Conservation (phyloP, 2,329 filamentous ascomycete species). For the Ophiostoma perfectum region DNA sequence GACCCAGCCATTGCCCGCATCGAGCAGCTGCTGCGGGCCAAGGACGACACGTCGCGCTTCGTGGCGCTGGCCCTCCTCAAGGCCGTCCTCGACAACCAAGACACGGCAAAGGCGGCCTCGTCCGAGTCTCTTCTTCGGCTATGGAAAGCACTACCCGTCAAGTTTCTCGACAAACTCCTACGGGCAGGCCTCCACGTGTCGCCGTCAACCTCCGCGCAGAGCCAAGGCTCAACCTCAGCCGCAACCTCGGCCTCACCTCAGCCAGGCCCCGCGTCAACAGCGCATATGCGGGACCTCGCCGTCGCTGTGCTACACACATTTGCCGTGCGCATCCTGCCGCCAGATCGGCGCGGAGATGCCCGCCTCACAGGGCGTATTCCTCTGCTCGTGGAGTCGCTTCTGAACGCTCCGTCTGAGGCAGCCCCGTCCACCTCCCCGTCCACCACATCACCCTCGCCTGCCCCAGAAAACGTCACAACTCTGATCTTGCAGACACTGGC, state of each 20-base stretch:
- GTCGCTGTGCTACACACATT: conserved; percentile 61
- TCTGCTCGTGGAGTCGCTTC: conserved; percentile 47
- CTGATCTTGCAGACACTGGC: conserved; percentile 54
- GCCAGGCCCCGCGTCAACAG: conserved; percentile 41
- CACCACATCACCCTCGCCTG: not conserved
- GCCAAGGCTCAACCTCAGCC: not conserved
- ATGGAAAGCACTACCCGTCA: conserved; percentile 57
- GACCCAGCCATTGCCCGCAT: conserved; percentile 43
- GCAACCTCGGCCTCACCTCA: conserved; percentile 9
- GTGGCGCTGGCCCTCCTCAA: conserved; percentile 62
- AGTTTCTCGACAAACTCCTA: conserved; percentile 60
- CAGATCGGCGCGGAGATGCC: conserved; percentile 39
- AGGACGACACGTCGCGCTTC: conserved; percentile 63
- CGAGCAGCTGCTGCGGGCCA: conserved; percentile 50
- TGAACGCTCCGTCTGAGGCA: conserved; percentile 39
- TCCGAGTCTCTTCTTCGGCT: conserved; percentile 40
- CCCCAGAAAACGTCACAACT: conserved; percentile 42
- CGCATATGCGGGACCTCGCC: conserved; percentile 58
- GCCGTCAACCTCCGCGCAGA: not conserved
- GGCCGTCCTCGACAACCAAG: conserved; percentile 56
- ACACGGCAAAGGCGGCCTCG: not conserved
- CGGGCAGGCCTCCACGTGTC: conserved; percentile 42
- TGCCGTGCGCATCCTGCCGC: conserved; percentile 47
- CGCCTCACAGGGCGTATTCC: conserved; percentile 51
- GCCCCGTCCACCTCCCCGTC: not conserved